A percentile compares a stretch with the other conserved stretches of the same genome.
These are phyloP conservation scores for Paraphoma sp. DNA, from an alignment of 2,329 filamentous ascomycete species.

Conservation along the genomic window DNA sequence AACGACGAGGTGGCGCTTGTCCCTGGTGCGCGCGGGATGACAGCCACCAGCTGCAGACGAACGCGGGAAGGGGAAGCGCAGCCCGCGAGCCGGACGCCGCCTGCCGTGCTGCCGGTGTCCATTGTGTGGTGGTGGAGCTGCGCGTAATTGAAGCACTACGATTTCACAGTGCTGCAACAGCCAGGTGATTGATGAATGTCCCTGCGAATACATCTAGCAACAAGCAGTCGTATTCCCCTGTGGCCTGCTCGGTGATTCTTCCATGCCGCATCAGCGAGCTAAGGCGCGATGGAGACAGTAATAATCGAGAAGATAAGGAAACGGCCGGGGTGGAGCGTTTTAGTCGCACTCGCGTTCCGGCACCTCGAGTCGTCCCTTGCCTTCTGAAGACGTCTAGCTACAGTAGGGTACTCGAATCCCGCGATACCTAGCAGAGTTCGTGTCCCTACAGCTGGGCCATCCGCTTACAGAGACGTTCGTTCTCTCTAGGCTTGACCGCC, in stretches of 20 bases:
- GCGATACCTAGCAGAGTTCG: background rate
- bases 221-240: too few relatives aligned
- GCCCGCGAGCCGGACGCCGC: constrained; percentile 6
- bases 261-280: background rate
- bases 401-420: background rate
- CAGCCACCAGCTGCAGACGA: constrained; percentile 1
- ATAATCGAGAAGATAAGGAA: background rate
- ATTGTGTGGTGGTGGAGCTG: background rate
- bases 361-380: too few relatives aligned
- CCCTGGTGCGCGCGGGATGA: constrained; percentile 6
- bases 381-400: too few relatives aligned
- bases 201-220: background rate
- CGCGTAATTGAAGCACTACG: background rate
- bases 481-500: background rate
- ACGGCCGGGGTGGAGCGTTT: background rate
- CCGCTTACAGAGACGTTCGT: background rate
- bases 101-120: constrained; percentile 4
- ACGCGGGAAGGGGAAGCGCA: constrained; percentile 2
- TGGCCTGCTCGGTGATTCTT: background rate
- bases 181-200: background rate
- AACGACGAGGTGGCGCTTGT: constrained; percentile 5
- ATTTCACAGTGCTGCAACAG: background rate
- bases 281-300: background rate
- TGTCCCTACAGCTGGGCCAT: background rate
- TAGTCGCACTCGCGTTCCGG: background rate